A percentile compares a stretch with the other conserved stretches of the same genome.
phyloP scores from a whole-genome alignment of 2,329 filamentous ascomycete genomes.

The Cryphonectria radicalis region DNA sequence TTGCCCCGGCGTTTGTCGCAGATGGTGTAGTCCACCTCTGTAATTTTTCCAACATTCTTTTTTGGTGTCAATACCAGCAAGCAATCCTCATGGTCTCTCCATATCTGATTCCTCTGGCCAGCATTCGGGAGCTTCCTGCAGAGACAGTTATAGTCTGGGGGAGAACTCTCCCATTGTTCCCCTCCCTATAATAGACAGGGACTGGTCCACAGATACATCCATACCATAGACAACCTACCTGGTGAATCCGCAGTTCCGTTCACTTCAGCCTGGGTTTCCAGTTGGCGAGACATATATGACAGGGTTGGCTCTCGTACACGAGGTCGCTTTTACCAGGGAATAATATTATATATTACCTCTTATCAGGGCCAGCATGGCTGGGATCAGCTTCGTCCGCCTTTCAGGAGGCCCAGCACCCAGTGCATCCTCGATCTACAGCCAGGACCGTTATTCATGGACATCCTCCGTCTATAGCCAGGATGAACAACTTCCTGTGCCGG shows the following conservation, averaged over 20 bases:
- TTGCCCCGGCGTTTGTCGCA: neutral
- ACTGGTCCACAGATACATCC: neutral
- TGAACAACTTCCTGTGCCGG: neutral
- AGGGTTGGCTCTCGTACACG: neutral
- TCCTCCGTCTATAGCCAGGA: slow-evolving; percentile 13
- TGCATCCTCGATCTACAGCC: slow-evolving; percentile 7
- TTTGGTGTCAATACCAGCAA: neutral
- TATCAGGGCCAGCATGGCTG: neutral
- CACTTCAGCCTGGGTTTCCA: neutral
- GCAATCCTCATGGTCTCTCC: neutral
- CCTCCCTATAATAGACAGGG: neutral
- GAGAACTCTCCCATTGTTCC: neutral
- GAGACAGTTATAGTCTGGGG: neutral
- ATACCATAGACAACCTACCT: neutral
- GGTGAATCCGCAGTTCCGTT: neutral
- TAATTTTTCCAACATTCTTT: too few relatives aligned
- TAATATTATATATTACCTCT: neutral
- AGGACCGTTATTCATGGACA: slow-evolving; percentile 1
- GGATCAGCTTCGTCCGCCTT: neutral
- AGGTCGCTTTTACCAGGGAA: neutral
- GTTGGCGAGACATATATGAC: neutral
- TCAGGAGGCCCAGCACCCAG: neutral
- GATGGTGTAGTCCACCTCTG: neutral
- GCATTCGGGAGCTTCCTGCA: neutral
- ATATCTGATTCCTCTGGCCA: neutral